Base-by-base conservation (phyloP, 2,329 filamentous ascomycete species). In the Cyphellophora attinorum region DNA sequence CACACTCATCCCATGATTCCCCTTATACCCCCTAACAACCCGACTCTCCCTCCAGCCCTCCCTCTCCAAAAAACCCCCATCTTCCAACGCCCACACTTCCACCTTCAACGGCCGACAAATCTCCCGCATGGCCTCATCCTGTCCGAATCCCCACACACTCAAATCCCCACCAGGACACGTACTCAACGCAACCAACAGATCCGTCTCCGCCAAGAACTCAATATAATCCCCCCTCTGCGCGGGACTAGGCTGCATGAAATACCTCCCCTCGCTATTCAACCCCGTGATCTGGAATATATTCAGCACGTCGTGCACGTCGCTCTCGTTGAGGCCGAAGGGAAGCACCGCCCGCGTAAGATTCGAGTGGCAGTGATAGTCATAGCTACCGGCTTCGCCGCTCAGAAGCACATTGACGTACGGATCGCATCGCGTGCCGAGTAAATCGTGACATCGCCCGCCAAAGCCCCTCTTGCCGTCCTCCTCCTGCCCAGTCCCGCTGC, bases 281-380 rank as follows among this genome's bases (percentile, higher is more conserved):
- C 84, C 83, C 0, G 85, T 91, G 5, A 88, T 82, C 55, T 93
- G 85, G 53, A 93, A 91, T 3, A 93, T 66, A 51, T 93, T 93
- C 35, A 93, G 67, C 1, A 93, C 84, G 54, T 93, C 84, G 50
- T 93, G 85, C 2, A 91, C 75, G 51, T 91, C 83, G 18, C 65
- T 64, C 57, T 91, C 85, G 4, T 65, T 69, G 27, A 91, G 55
- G 0, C 82, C 81, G 41, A 67, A 77, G 0, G 79, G 77, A 1
- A 78, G 42, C 2, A 91, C 73, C 0, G 85, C 81, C 3, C 85
- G 73, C 1, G 74, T 76, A 8, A 93, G 69, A 54, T 93, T 93
- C 2, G 79, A 85, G 51, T 89, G 84, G 56, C 85, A 93, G 54
- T 91, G 83, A 56, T 74, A 89, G 55, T 91, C 79, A 53, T 85